phyloP scores from a whole-genome alignment of 2,329 filamentous ascomycete species.

The Fusarium hainanense region DNA sequence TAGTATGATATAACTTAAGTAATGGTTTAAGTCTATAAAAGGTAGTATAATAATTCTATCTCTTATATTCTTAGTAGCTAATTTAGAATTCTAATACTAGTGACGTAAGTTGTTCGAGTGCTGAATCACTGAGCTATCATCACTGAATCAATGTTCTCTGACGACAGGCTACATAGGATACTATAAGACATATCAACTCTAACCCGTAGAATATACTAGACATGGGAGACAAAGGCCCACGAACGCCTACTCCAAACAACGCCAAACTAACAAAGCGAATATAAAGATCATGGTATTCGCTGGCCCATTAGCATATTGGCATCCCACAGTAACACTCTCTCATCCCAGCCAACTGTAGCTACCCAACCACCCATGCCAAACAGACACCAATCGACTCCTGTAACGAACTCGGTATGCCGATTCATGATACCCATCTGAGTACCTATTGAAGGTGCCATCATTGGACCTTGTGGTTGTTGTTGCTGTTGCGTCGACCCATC shows the following conservation, averaged over 20 bases:
- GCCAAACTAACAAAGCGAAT: conserved; percentile 19
- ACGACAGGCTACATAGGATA: neutral
- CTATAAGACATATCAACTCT: neutral
- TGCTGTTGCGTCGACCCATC: conserved; percentile 65
- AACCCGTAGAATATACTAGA: neutral
- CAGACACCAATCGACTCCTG: conserved; percentile 96
- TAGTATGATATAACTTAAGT: too few species aligned
- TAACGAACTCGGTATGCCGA: conserved; percentile 93
- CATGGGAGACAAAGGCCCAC: neutral
- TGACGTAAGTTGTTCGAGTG: too few species aligned
- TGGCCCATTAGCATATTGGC: conserved; percentile 65
- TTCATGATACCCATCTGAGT: conserved; percentile 88
- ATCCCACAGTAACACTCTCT: conserved; percentile 92
- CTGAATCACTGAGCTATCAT: too few species aligned
- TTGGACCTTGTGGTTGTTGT: conserved; percentile 51
- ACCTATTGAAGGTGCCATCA: conserved; percentile 62
- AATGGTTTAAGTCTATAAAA: too few species aligned
- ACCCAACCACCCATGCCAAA: conserved; percentile 97
- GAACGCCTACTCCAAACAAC: conserved; percentile 30
- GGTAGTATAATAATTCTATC: too few species aligned
- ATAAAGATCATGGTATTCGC: conserved; percentile 37
- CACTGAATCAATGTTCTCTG: neutral
- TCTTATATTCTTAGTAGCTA: too few species aligned
- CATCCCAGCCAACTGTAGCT: conserved; percentile 94
- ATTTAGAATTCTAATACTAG: too few species aligned